Evolutionary conservation across 2,329 filamentous ascomycete genomes (phyloP), one percentile per base, ranked within the genome.

Genomic region (Arthroderma uncinatum): DNA sequence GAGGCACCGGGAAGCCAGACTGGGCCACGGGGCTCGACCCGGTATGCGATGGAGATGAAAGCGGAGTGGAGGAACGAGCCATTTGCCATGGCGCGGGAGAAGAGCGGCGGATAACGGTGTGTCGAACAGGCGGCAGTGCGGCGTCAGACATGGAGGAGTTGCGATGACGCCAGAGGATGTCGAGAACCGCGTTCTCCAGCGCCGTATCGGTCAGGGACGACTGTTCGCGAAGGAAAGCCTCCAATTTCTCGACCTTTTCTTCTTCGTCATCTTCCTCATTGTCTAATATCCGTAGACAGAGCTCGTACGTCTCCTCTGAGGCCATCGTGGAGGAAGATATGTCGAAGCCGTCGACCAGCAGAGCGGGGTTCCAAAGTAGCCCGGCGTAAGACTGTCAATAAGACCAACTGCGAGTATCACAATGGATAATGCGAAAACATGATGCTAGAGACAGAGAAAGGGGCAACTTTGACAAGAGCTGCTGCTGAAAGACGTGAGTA

Each of bases 1-100:
- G 86, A 40, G 89, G 82, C 67, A 77, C 73, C 58, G 78, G 79
- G 59, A 94, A 89, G 62, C 89, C 89, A 5, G 89, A 87, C 42
- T 89, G 89, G 58, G 87, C 86, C 50, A 90, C 82, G n/a, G 89
- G 88, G 64, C 87, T 90, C 50, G 89, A 86, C 36, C 83, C 85
- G 28, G 76, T 73, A 57, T 89, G 81, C 56, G 89, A 84, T 62
- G 91, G 91, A 50, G 90, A 95, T 37, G 89, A 87, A 33, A 90
- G 73, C 53, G 92, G 90, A 34, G 92, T 96, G 8, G 84, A 81
- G 68, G 79, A 82, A 62, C 87, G 79, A 64, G 81, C 79, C 65
- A 84, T 79, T 68, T 92, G 89, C 92, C 93, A 97, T 50, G 92
- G 90, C 53, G 93, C 91, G 53, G 93, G 93, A 40, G 93, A 97